Conservation (phyloP, 176 grass and related monocot species). For the Alloteropsis semialata region DNA sequence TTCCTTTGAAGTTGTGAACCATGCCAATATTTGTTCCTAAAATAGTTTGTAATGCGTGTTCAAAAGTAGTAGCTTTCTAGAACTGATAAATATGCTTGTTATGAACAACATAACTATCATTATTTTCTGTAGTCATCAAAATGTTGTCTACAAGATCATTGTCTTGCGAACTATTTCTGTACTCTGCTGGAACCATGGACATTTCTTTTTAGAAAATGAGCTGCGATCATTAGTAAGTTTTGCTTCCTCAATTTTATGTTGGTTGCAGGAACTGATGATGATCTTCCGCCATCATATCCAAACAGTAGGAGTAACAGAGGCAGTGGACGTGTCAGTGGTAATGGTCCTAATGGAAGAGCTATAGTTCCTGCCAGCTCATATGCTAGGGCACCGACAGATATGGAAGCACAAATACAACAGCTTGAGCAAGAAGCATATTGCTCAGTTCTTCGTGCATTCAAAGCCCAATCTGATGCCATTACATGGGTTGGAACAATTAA, state of each 20-base stretch:
- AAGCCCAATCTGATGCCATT: constrained; percentile 95
- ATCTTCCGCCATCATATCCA: constrained; percentile 69
- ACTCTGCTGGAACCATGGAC: not conserved
- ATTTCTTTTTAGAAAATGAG: not conserved
- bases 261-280: constrained; percentile 86
- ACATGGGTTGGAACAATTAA: constrained; percentile 66
- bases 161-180: not conserved
- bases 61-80: not conserved
- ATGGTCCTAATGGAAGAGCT: constrained; percentile 85
- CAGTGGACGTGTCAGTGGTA: constrained; percentile 65
- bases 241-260: constrained; percentile 12
- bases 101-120: not conserved
- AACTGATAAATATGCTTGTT: not conserved
- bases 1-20: not conserved
- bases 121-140: not conserved
- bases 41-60: not conserved
- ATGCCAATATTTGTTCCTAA: not conserved
- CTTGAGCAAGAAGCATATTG: constrained; percentile 97
- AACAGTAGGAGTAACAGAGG: constrained; percentile 58
- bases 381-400: constrained; percentile 55
- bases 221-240: not conserved
- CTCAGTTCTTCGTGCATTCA: constrained; percentile 94
- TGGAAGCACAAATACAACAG: constrained; percentile 84
- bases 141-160: constrained; percentile 4
- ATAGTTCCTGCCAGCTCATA: constrained; percentile 52